These are phyloP conservation scores for Oldenlandia corymbosa DNA, from an alignment of 257 asterid species.

Conservation along the genomic window DNA sequence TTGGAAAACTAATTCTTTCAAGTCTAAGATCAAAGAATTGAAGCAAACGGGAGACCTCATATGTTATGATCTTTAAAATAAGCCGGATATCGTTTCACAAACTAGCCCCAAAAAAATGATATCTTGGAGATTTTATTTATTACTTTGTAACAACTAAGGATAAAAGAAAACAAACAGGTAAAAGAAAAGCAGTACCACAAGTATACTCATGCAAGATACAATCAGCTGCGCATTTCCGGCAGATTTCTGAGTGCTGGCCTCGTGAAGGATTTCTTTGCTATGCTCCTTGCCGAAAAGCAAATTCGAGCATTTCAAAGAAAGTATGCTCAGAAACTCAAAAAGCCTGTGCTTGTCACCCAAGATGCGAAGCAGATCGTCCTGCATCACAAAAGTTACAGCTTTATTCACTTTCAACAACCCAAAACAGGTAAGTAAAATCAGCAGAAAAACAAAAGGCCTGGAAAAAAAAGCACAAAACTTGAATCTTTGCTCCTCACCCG, in stretches of 20 bases:
- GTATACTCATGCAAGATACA: slow-evolving; percentile 89
- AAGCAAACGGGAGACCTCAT: neutral
- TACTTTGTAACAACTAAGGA: too few relatives aligned
- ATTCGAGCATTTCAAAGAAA: slow-evolving; percentile 83
- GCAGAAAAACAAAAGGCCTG: slow-evolving; percentile 13
- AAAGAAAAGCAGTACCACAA: slow-evolving; percentile 61
- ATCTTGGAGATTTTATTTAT: too few relatives aligned
- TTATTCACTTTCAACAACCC: slow-evolving; percentile 19
- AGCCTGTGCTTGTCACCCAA: slow-evolving; percentile 78
- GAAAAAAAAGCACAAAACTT: slow-evolving; percentile 16
- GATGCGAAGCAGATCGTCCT: slow-evolving; percentile 69
- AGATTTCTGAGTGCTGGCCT: slow-evolving; percentile 65
- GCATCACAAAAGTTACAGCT: slow-evolving; percentile 24
- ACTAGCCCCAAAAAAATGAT: too few relatives aligned
- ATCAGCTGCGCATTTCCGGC: slow-evolving; percentile 62
- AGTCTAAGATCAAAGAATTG: neutral
- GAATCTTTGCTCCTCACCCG: slow-evolving; percentile 55
- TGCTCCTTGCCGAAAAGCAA: slow-evolving; percentile 85
- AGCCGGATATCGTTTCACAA: too few relatives aligned
- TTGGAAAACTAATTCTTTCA: neutral
- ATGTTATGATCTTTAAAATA: neutral
- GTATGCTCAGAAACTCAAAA: slow-evolving; percentile 65
- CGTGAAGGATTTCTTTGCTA: slow-evolving; percentile 69
- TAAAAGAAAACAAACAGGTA: too few relatives aligned
- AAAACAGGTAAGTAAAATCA: slow-evolving; percentile 11